These are phyloP conservation scores for Diaporthe vaccinii DNA, from an alignment of 2,329 filamentous ascomycete species.

Conservation along the genomic window DNA sequence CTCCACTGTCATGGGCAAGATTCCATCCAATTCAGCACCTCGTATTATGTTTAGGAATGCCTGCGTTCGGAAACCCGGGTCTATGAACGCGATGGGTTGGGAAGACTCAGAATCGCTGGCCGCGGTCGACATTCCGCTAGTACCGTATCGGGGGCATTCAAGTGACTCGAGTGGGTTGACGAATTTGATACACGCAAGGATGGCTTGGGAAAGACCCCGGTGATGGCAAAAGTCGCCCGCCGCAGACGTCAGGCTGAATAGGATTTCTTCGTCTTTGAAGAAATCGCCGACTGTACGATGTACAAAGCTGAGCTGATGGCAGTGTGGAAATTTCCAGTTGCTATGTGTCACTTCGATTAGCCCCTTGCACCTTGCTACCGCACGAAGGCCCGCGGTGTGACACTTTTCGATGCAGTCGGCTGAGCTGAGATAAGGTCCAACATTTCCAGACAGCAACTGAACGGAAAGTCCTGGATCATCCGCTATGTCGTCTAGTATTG, in stretches of 20 bases:
- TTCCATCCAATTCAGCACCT: neutral
- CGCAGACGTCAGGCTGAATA: neutral
- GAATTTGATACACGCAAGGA: neutral
- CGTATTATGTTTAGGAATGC: neutral
- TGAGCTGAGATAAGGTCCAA: neutral
- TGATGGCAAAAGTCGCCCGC: slow-evolving; percentile 10
- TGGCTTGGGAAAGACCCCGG: neutral
- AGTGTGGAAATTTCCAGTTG: neutral
- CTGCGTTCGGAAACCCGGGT: neutral
- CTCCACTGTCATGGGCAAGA: neutral
- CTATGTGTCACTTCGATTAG: neutral
- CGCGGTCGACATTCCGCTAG: neutral
- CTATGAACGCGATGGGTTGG: neutral
- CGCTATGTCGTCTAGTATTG: neutral
- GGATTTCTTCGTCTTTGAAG: neutral
- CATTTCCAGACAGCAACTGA: neutral
- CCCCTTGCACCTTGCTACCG: slow-evolving; percentile 21
- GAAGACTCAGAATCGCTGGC: too few relatives aligned
- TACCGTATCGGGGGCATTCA: neutral
- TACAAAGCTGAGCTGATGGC: neutral
- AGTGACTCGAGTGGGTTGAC: neutral
- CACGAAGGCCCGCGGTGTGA: neutral
- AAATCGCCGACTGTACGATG: slow-evolving; percentile 26
- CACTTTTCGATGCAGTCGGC: neutral
- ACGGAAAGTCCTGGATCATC: neutral